phyloP scores from a whole-genome alignment of 2,329 filamentous ascomycete genomes.

The Graphilbum fragrans region DNA sequence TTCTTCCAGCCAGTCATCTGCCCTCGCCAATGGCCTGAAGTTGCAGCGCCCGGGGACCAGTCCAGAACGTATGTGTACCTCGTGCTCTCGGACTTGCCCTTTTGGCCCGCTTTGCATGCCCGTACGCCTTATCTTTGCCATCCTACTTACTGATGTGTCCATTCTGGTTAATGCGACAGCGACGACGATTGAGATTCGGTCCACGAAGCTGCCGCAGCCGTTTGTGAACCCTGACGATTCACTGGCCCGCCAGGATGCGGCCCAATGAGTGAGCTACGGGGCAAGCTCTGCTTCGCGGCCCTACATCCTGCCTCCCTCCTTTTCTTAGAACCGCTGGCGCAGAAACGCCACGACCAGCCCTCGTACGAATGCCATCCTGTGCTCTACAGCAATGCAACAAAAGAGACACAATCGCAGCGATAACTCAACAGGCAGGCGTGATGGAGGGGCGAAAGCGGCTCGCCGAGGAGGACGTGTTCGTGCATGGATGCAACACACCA shows the following conservation, averaged over 20 bases:
- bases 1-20: slow-evolving; percentile 1
- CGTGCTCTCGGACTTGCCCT: not conserved
- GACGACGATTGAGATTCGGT: slow-evolving; percentile 2
- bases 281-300: too few species aligned
- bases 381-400: too few species aligned
- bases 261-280: not conserved
- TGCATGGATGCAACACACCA: not conserved
- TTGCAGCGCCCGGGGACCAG: not conserved
- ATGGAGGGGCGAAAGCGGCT: too few species aligned
- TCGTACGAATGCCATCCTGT: too few species aligned
- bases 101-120: too few species aligned
- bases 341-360: too few species aligned
- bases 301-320: too few species aligned
- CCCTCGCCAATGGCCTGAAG: slow-evolving; percentile 4
- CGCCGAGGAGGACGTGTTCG: not conserved
- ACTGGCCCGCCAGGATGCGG: not conserved
- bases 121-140: not conserved
- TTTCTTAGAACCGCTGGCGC: too few species aligned
- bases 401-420: too few species aligned
- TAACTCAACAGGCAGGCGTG: too few species aligned
- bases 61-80: not conserved
- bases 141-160: not conserved
- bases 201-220: slow-evolving; percentile 8
- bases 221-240: slow-evolving; percentile 7
- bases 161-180: not conserved